Conservation (phyloP, 2,329 filamentous ascomycete species). For the Arthroderma uncinatum region DNA sequence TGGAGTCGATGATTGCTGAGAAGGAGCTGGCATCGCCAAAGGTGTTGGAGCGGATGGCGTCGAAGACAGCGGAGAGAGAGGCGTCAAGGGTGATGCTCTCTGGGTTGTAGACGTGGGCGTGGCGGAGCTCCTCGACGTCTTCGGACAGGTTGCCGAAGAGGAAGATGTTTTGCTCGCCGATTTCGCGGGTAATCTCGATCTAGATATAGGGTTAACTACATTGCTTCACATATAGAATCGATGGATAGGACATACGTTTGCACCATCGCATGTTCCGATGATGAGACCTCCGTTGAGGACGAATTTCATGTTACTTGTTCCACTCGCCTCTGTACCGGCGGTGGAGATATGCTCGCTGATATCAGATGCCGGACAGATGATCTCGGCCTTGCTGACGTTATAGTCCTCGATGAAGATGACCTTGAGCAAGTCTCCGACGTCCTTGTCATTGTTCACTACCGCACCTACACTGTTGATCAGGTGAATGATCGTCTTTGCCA, state of each 20-base stretch:
- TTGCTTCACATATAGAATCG: no score
- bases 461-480: slow-evolving; percentile 83
- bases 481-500: slow-evolving; percentile 98
- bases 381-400: slow-evolving; percentile 98
- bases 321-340: slow-evolving; percentile 77
- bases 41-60: slow-evolving; percentile 62
- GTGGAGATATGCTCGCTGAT: slow-evolving; percentile 98
- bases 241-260: slow-evolving; percentile 58
- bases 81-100: slow-evolving; percentile 66
- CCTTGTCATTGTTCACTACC: slow-evolving; percentile 83
- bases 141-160: slow-evolving; percentile 92
- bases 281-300: slow-evolving; percentile 94
- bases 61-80: slow-evolving; percentile 69
- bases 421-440: slow-evolving; percentile 89
- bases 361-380: slow-evolving; percentile 87
- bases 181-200: slow-evolving; percentile 96
- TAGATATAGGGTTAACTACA: no score
- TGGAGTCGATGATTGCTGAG: slow-evolving; percentile 68
- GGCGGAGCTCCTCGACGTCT: slow-evolving; percentile 90
- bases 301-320: slow-evolving; percentile 99
- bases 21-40: slow-evolving; percentile 77
- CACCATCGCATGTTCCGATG: slow-evolving; percentile 94
- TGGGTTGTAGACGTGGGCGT: slow-evolving; percentile 62
- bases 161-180: slow-evolving; percentile 96
- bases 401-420: slow-evolving; percentile 97